Conservation (phyloP, 805 yeast species). For the Kluyveromyces siamensis region DNA sequence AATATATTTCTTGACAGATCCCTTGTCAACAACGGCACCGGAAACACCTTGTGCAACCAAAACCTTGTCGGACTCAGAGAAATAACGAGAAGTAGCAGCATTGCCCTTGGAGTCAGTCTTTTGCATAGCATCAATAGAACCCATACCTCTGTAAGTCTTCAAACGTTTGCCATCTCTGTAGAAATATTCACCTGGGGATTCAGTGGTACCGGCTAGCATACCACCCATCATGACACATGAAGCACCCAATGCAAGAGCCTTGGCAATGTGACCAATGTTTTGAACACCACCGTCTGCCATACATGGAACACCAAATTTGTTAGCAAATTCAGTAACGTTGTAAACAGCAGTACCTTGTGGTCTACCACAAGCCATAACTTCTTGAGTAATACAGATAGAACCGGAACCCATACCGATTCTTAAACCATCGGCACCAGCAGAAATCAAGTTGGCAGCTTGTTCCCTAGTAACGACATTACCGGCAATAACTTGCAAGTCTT, state of each 20-base stretch:
- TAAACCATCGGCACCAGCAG: slow-evolving; percentile 95
- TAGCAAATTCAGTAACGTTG: slow-evolving; percentile 88
- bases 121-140: slow-evolving; percentile 98
- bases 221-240: slow-evolving; percentile 99
- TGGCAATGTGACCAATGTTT: slow-evolving; percentile 96
- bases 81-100: slow-evolving; percentile 97
- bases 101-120: slow-evolving; percentile 78
- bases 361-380: slow-evolving; percentile 99
- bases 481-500: slow-evolving; percentile 81
- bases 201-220: slow-evolving; percentile 95
- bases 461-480: slow-evolving; percentile 99
- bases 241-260: slow-evolving; percentile 95
- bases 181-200: slow-evolving; percentile 97
- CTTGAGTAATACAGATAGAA: slow-evolving; percentile 98
- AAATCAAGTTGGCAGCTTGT: slow-evolving; percentile 92
- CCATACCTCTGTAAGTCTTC: slow-evolving; percentile 98
- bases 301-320: slow-evolving; percentile 94
- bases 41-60: slow-evolving; percentile 98
- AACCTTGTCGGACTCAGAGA: slow-evolving; percentile 90
- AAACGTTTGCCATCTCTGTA: slow-evolving; percentile 97
- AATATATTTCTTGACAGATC: slow-evolving; percentile 84
- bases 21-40: slow-evolving; percentile 94
- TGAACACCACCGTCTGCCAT: slow-evolving; percentile 99
- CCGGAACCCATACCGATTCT: slow-evolving; percentile 99
- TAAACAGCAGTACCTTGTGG: slow-evolving; percentile 99